Percentiles rank a stretch among this genome's conserved stretches.
Conservation (phyloP, 441 rosid genomes). For the Flueggea neowawraea region DNA sequence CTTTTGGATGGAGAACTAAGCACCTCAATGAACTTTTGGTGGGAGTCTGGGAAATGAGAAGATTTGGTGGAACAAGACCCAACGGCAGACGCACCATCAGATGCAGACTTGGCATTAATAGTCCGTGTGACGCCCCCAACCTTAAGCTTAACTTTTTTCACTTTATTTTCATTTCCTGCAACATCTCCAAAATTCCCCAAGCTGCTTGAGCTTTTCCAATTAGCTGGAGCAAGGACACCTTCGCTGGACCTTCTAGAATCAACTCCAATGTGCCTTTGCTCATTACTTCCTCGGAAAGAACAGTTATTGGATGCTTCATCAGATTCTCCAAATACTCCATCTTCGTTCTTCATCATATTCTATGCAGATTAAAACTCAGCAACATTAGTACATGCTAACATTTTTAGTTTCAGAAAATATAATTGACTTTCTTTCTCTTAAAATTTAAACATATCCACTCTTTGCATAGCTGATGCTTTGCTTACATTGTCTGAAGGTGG, state of each 20-base stretch:
- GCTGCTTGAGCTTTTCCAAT: constrained; percentile 49
- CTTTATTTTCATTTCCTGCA: constrained; percentile 42
- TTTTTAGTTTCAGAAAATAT: constrained; percentile 14
- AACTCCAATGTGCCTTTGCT: constrained; percentile 41
- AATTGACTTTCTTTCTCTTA: constrained; percentile 7
- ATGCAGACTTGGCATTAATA: constrained; percentile 44
- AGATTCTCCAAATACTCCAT: constrained; percentile 57
- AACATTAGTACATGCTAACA: constrained; percentile 20
- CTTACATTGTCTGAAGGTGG: constrained; percentile 64
- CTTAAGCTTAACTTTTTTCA: constrained; percentile 71
- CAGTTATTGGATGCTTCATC: constrained; percentile 70
- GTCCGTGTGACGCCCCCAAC: constrained; percentile 70
- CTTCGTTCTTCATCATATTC: constrained; percentile 41
- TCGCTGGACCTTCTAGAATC: constrained; percentile 60
- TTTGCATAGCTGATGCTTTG: not conserved
- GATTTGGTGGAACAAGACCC: constrained; percentile 37
- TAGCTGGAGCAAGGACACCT: constrained; percentile 83
- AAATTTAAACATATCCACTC: constrained; percentile 1
- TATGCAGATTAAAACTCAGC: constrained; percentile 23
- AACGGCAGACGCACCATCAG: constrained; percentile 56
- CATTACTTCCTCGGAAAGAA: constrained; percentile 61
- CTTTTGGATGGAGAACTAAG: constrained; percentile 4
- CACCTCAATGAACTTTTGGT: constrained; percentile 23
- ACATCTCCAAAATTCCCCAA: constrained; percentile 26
- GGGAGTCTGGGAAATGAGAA: constrained; percentile 29